Conservation (phyloP, 306 rosid genomes). For the Hippophae tibetana region DNA sequence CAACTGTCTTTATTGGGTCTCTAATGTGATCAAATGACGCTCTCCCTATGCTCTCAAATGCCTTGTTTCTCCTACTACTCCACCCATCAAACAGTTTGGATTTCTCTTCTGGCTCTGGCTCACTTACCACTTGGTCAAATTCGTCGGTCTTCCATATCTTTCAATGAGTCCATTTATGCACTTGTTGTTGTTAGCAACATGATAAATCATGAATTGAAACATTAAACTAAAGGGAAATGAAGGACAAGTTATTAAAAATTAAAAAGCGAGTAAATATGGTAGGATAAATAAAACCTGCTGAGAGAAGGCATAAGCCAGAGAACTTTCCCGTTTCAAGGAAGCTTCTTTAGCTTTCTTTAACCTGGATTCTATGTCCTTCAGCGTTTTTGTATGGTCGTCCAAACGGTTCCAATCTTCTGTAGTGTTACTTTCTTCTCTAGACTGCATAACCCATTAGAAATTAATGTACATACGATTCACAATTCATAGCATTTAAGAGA, state of each 20-base stretch:
- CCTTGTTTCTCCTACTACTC: conserved; percentile 20
- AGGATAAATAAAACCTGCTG: conserved; percentile 21
- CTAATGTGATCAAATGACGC: conserved; percentile 31
- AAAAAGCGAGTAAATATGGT: too few relatives aligned
- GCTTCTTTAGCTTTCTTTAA: conserved; percentile 27
- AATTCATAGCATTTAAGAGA: background rate
- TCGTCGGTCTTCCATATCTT: conserved; percentile 19
- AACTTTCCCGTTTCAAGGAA: conserved; percentile 27
- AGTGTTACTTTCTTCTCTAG: conserved; percentile 27
- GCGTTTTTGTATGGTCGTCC: conserved; percentile 23
- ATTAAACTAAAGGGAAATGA: too few relatives aligned
- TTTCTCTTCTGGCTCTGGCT: conserved; percentile 21
- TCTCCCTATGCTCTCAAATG: conserved; percentile 29
- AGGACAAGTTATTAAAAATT: too few relatives aligned
- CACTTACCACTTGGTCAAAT: conserved; percentile 3
- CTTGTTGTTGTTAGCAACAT: background rate
- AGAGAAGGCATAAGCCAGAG: conserved; percentile 39
- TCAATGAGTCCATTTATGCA: conserved; percentile 12
- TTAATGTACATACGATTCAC: background rate
- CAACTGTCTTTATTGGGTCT: conserved; percentile 41
- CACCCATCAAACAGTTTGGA: conserved; percentile 22
- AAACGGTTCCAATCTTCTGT: conserved; percentile 21
- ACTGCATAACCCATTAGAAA: conserved; percentile 17
- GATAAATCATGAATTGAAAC: background rate
- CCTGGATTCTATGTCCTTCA: conserved; percentile 26